phyloP scores from a whole-genome alignment of 2,329 filamentous ascomycete species.

The Bretziella fagacearum region DNA sequence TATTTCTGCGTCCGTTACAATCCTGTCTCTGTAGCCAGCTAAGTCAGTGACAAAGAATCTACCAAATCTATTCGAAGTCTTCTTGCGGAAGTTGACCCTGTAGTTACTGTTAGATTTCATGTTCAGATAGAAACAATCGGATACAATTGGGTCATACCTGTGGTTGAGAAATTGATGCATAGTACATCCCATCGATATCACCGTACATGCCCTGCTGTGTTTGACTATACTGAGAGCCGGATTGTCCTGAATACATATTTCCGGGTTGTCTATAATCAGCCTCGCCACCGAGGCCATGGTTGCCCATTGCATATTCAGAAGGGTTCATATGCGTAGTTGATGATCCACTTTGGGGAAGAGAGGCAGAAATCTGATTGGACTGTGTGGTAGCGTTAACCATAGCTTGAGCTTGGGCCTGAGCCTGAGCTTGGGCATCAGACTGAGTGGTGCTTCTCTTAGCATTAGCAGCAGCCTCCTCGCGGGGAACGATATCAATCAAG shows the following conservation, averaged over 20 bases:
- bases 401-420: conserved; percentile 10
- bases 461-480: conserved; percentile 77
- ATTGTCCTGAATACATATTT: conserved; percentile 63
- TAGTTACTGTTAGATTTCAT: conserved; percentile 1
- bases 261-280: conserved; percentile 63
- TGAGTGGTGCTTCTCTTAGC: conserved; percentile 55
- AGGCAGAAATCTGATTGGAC: conserved; percentile 5
- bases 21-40: too few relatives aligned
- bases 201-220: conserved; percentile 65
- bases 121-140: not conserved
- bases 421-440: conserved; percentile 19
- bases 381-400: not conserved
- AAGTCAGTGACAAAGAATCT: not conserved
- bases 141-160: conserved; percentile 45
- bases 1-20: too few relatives aligned
- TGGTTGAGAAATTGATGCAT: conserved; percentile 64
- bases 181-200: conserved; percentile 75
- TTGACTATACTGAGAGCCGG: conserved; percentile 60
- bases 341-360: conserved; percentile 27
- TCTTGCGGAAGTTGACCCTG: conserved; percentile 30
- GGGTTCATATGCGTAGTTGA: conserved; percentile 38
- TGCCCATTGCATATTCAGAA: conserved; percentile 42
- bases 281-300: conserved; percentile 48
- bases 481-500: conserved; percentile 92
- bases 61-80: conserved; percentile 26